Conservation (phyloP, 192 early-diverging fungal genomes). For the Chytriomyces sp. region DNA sequence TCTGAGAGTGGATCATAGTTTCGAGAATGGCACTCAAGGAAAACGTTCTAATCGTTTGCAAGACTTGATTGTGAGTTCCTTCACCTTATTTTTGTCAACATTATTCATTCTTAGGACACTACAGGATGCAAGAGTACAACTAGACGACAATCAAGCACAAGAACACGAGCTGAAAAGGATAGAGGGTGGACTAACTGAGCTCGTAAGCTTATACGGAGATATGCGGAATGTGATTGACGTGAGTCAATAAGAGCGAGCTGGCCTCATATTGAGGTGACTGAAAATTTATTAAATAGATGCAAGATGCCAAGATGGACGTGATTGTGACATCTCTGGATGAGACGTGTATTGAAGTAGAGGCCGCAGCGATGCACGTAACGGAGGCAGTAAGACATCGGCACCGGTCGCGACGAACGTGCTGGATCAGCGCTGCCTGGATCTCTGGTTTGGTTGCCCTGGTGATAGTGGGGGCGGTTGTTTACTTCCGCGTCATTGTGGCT, state of each 20-base stretch:
- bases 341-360: not conserved
- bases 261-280: not conserved
- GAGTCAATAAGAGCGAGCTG: too few relatives aligned
- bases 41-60: not conserved
- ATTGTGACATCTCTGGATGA: slow-evolving; percentile 16
- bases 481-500: not conserved
- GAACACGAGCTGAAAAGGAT: slow-evolving; percentile 12
- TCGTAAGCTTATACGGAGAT: slow-evolving; percentile 14
- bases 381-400: not conserved
- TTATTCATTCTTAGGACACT: too few relatives aligned
- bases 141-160: not conserved
- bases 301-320: slow-evolving; percentile 7
- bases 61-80: not conserved
- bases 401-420: slow-evolving; percentile 14
- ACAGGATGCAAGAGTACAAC: not conserved
- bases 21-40: too few relatives aligned
- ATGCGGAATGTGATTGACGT: slow-evolving; percentile 14
- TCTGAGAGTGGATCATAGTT: too few relatives aligned
- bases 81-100: too few relatives aligned
- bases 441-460: not conserved
- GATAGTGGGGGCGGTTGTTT: not conserved
- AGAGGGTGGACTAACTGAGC: slow-evolving; percentile 13
- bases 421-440: not conserved
- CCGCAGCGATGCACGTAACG: not conserved
- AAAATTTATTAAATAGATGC: not conserved